These are phyloP conservation scores for Coemansia sp. DNA, from an alignment of 192 early-diverging fungal genomes.

Conservation along the genomic window DNA sequence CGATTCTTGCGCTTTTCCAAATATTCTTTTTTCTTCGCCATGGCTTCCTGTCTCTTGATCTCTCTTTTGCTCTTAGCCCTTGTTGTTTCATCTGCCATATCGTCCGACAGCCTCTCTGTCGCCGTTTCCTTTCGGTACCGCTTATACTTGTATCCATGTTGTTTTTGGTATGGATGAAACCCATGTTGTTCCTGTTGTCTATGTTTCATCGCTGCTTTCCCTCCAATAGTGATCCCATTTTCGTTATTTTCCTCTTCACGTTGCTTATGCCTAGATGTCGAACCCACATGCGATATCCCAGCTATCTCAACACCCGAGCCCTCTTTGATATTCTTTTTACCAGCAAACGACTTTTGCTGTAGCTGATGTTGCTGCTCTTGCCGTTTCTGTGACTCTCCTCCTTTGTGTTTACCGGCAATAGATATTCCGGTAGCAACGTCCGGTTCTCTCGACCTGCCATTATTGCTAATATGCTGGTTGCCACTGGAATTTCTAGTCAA, in stretches of 20 bases:
- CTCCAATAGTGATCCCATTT: not conserved
- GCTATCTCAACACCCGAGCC: not conserved
- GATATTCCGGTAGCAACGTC: not conserved
- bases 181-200: not conserved
- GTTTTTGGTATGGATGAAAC: not conserved
- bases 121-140: not conserved
- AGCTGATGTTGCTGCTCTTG: not conserved
- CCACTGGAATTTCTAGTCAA: not conserved
- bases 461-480: not conserved
- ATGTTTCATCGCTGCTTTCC: constrained; percentile 3
- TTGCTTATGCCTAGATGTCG: not conserved
- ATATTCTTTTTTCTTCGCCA: not conserved
- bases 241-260: not conserved
- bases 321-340: not conserved
- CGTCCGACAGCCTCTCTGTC: not conserved
- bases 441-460: not conserved
- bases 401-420: constrained; percentile 6
- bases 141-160: not conserved
- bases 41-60: not conserved
- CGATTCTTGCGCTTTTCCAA: constrained; percentile 10
- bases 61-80: not conserved
- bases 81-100: not conserved
- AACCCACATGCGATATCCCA: not conserved
- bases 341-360: not conserved
- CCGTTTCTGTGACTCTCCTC: not conserved